A percentile compares a stretch with the other conserved stretches of the same genome.
Conservation (phyloP, 2,329 filamentous ascomycete species). For the Nigrospora osmanthi region DNA sequence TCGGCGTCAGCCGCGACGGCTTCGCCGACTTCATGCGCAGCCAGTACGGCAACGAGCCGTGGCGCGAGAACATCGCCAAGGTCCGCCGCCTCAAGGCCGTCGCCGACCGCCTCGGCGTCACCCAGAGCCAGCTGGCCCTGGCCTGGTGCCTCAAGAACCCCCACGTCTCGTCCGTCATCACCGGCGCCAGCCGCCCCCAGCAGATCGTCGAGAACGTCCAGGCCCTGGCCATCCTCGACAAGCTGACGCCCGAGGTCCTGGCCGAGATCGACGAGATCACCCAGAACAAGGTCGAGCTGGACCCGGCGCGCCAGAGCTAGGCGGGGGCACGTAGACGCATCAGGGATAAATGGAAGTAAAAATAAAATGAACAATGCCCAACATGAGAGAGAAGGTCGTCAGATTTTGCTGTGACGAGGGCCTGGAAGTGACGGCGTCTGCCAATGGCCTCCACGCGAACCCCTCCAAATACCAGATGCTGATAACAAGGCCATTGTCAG, state of each 20-base stretch:
- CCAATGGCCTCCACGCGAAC: no score
- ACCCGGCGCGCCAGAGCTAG: constrained; percentile 5
- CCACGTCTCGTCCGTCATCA: constrained; percentile 54
- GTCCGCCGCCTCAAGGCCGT: constrained; percentile 54
- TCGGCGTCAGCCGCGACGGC: constrained; percentile 28
- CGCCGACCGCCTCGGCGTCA: constrained; percentile 56
- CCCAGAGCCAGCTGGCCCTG: constrained; percentile 46
- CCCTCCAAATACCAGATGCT: no score
- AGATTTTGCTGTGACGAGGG: no score
- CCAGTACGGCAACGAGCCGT: constrained; percentile 41
- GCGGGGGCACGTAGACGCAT: not conserved
- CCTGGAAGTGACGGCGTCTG: no score
- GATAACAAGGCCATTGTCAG: no score
- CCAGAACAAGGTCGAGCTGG: constrained; percentile 38
- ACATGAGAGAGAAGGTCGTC: no score
- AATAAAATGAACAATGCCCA: not conserved
- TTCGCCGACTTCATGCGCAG: constrained; percentile 49
- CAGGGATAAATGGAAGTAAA: not conserved
- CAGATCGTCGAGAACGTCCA: constrained; percentile 54
- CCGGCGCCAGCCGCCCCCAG: constrained; percentile 47
- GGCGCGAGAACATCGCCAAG: constrained; percentile 49
- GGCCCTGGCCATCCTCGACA: constrained; percentile 43
- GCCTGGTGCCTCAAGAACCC: constrained; percentile 57
- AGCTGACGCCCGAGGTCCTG: constrained; percentile 51
- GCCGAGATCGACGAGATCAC: constrained; percentile 51